Base-by-base conservation (phyloP, 257 asterid species). In the Asclepias syriaca region DNA sequence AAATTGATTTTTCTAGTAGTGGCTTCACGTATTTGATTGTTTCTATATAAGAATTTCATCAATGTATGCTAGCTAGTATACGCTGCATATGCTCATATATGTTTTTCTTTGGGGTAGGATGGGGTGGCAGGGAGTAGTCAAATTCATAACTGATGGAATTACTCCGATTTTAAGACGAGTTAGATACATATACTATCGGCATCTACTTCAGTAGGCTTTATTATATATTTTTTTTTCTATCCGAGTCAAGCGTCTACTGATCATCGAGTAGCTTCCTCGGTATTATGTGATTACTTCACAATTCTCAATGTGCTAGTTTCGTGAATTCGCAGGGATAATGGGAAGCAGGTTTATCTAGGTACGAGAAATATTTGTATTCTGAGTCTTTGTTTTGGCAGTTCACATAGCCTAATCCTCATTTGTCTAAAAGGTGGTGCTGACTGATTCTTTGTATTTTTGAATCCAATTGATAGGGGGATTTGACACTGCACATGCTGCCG, bases 401-500 rank as follows among this genome's bases (percentile, higher is more conserved):
- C 21, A 3, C 40, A 3, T 48, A 29, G 6, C 27, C 6, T n/a
- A 29, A 58, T 49, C 27, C 55, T 19, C 34, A 51, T 24, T 40
- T 8, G 34, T 75, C 48, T 65, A 1, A 8, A 1, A 29, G n/a
- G 37, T 32, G 12, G 69, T 76, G 58, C 7, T 65, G 32, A n/a
- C 65, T 79, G 19, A 39, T 34, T 0, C 8, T 53, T 29, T 7
- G 12, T 3, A 48, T 32, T 55, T 69, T 72, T 57, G 65, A 80
- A 65, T 69, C 67, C 51, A 56, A 61, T 65, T 81, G n/a, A 7
- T 69, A 94, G 98, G 98, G 65, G 98, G 97, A 45, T 94, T 93
- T 69, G 98, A 94, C 83, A 94, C 98, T 74, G 98, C 98, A 21
- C 98, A 89, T 84, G 82, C 96, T 68, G 98, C 98, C 18, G 98